Evolutionary conservation across 352 stramenopile genomes (phyloP), one percentile per base, ranked within the genome.

Genomic region (Pythium scleroteichum): DNA sequence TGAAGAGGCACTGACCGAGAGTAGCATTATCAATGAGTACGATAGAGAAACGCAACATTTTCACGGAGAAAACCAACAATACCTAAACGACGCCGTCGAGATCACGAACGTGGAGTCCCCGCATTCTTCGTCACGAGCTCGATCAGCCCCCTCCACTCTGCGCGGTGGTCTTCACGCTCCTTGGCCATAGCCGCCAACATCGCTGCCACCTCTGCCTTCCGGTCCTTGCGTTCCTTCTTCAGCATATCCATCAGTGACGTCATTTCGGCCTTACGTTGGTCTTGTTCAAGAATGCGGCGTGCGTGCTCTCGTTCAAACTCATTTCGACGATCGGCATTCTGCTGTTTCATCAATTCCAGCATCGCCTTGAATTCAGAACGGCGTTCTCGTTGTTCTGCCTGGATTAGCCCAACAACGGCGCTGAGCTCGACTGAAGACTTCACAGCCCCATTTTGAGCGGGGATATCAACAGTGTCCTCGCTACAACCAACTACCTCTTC

Each of bases 71-170:
- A 5, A 35, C 29, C 10, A 35, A 5, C 29, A 35, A 35, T 35
- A 35, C 29, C 29, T 10, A 35, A 35, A 5, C 5, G 29, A 35
- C 5, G 29, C 5, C 29, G 29, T 10, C 29, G 10, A 10, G 29
- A 35, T 35, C 29, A 35, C 14, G 35, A 35, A 41, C 38, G 38
- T 4, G 51, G 29, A 35, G 5, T 32, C 22, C 42, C 46, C 6
- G 46, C 29, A 38, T 50, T 51, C n/a, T 50, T 56, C 14, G 35
- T 55, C 23, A 63, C 42, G 35, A 63, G 46, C 8, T 26, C 49
- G 45, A 63, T 63, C 55, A 63, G 50, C n/a, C 27, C 33, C 26
- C 50, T 63, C 33, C 54, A 63, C 19, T 63, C 55, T 6, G 48
- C 49, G 9, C 55, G 45, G 7, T 45, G 55, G 46, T 56, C 46